These are phyloP conservation scores for Coemansia interrupta DNA, from an alignment of 192 early-diverging fungal species.

Conservation along the genomic window DNA sequence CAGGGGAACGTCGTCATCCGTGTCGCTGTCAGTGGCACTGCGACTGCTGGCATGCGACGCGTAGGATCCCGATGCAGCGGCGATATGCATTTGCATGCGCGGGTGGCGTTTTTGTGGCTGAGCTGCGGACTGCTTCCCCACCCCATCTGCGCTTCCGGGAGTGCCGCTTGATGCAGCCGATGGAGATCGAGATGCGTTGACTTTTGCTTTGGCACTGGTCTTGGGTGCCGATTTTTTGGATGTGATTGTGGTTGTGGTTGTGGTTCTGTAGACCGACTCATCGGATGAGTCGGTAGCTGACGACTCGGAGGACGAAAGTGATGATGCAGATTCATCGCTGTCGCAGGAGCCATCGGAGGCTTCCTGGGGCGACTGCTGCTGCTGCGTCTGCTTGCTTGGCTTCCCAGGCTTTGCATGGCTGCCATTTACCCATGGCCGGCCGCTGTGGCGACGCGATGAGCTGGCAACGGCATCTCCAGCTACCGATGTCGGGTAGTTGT, in stretches of 20 bases:
- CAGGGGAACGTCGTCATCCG: constrained; percentile 42
- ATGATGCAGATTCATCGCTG: constrained; percentile 16
- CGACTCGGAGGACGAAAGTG: constrained; percentile 11
- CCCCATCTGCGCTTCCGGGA: not conserved
- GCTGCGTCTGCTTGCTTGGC: not conserved
- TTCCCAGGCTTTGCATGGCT: constrained; percentile 2
- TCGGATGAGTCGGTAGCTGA: constrained; percentile 16
- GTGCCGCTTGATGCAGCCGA: not conserved
- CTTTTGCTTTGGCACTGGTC: not conserved
- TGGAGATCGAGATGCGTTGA: not conserved
- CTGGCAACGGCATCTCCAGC: not conserved
- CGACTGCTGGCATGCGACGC: not conserved
- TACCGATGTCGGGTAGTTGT: not conserved
- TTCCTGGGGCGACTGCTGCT: not conserved
- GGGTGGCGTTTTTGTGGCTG: constrained; percentile 3
- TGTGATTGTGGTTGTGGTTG: not conserved
- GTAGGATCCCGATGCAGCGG: constrained; percentile 1
- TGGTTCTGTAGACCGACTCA: constrained; percentile 7
- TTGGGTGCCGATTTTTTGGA: not conserved
- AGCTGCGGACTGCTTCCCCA: not conserved
- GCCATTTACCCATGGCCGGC: constrained; percentile 31
- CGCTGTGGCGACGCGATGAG: constrained; percentile 8
- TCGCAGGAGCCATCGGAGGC: not conserved
- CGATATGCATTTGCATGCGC: not conserved
- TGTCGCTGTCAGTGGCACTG: constrained; percentile 11